phyloP scores from a whole-genome alignment of 495 filamentous ascomycete species.

The Xylaria castorea region DNA sequence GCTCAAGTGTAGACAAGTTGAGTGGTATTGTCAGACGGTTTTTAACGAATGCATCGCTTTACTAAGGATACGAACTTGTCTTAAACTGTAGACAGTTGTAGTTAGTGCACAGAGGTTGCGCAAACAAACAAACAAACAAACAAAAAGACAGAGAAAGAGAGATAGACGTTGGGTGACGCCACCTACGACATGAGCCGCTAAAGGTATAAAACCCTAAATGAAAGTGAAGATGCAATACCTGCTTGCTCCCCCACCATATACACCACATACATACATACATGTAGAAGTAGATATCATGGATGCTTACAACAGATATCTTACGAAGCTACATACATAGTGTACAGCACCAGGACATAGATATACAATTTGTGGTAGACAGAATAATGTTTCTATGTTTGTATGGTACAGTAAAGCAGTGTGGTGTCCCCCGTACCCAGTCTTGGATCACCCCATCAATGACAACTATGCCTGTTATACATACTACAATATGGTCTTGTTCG shows the following conservation, averaged over 20 bases:
- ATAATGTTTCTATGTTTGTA: background rate
- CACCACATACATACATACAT: background rate
- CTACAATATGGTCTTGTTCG: background rate
- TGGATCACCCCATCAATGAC: background rate
- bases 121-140: background rate
- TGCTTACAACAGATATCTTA: background rate
- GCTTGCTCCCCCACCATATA: background rate
- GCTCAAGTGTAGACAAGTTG: background rate
- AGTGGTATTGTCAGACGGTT: background rate
- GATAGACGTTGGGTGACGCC: background rate
- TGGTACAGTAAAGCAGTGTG: slow-evolving; percentile 8
- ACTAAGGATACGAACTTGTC: background rate
- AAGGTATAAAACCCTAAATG: background rate
- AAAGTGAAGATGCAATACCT: background rate
- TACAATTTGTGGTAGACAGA: background rate
- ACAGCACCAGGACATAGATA: too few relatives aligned
- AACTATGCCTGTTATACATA: background rate
- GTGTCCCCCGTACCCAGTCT: slow-evolving; percentile 8
- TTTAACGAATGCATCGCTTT: background rate
- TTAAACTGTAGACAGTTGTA: background rate
- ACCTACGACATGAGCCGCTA: background rate
- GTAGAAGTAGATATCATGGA: background rate
- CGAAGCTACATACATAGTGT: background rate
- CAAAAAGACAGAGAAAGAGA: background rate
- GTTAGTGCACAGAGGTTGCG: background rate